phyloP scores from a whole-genome alignment of 345 rosid genomes.

The Populus pruinosa region DNA sequence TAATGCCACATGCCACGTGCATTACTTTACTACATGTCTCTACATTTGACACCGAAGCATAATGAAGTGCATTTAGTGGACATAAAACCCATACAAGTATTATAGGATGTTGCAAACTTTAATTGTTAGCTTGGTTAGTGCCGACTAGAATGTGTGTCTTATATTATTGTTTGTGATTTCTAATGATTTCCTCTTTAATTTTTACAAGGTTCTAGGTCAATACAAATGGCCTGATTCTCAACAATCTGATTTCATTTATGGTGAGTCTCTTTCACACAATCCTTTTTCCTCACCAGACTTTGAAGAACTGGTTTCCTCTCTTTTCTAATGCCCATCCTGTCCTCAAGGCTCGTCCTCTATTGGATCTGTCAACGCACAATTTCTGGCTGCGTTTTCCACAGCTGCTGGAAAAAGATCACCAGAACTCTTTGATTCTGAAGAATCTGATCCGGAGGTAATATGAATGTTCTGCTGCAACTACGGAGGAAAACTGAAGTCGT shows the following conservation, averaged over 20 bases:
- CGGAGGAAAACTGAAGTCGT: constrained; percentile 12
- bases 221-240: constrained; percentile 81
- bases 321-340: constrained; percentile 16
- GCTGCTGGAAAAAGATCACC: constrained; percentile 73
- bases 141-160: constrained; percentile 4
- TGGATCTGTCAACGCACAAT: constrained; percentile 68
- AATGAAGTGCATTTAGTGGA: not conserved
- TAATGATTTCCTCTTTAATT: constrained; percentile 10
- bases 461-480: constrained; percentile 1
- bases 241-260: constrained; percentile 75
- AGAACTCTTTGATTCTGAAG: constrained; percentile 62
- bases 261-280: constrained; percentile 38
- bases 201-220: constrained; percentile 57
- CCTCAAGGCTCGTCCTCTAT: constrained; percentile 73
- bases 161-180: not conserved
- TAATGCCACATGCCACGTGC: not conserved
- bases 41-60: not conserved
- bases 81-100: not conserved
- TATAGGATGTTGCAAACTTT: not conserved
- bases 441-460: constrained; percentile 93
- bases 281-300: not conserved
- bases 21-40: not conserved
- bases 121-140: not conserved
- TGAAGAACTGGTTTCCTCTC: not conserved
- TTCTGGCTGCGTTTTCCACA: constrained; percentile 75